A percentile compares a stretch with the other conserved stretches of the same genome.
Evolutionary conservation across 129 eudicot species (phyloP).

Genomic region (Rutidosis leptorrhynchoides): DNA sequence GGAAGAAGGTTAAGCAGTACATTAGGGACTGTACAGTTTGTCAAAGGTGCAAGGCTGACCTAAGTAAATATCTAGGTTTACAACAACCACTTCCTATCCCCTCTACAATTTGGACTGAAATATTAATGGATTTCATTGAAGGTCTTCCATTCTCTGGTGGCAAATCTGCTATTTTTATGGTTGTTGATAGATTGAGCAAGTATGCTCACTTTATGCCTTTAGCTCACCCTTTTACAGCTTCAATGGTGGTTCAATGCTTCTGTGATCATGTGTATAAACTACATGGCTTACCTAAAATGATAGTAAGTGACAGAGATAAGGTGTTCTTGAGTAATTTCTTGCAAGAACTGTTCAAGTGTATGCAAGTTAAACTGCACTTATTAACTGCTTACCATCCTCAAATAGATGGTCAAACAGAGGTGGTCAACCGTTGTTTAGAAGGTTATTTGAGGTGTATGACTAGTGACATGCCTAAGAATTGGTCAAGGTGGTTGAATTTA

Average conservation of each 20-base stretch:
- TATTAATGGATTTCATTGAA: background rate
- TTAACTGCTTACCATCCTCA: background rate
- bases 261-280: background rate
- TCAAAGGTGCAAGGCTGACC: background rate
- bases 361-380: background rate
- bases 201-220: background rate
- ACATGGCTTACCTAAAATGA: background rate
- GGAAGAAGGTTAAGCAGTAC: background rate
- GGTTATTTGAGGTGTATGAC: background rate
- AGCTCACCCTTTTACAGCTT: background rate
- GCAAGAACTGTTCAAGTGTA: background rate
- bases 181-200: too few species aligned
- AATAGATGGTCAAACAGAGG: too few species aligned
- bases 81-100: background rate
- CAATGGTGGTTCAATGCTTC: background rate
- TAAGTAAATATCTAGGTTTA: background rate
- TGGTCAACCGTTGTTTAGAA: background rate
- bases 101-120: background rate
- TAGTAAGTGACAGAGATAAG: background rate
- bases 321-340: background rate
- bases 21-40: background rate
- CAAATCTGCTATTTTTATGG: too few species aligned
- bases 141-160: too few species aligned
- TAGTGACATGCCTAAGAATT: background rate
- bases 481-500: background rate